Conservation (phyloP, 2,329 filamentous ascomycete species). For the Calonectria montana region DNA sequence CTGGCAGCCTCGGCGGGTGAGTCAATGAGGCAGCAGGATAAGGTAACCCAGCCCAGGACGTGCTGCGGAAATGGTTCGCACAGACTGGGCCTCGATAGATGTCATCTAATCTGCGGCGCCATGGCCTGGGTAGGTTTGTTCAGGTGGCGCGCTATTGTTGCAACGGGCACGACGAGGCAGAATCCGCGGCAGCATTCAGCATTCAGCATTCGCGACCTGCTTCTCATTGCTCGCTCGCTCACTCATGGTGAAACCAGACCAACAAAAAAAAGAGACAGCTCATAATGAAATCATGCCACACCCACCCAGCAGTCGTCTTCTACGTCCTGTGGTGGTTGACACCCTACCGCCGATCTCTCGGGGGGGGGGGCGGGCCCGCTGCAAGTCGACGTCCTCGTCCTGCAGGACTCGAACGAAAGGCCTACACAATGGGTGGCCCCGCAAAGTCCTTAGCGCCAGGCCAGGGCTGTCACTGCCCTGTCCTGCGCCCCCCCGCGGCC, state of each 20-base stretch:
- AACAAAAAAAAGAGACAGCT: too few species aligned
- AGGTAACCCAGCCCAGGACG: background rate
- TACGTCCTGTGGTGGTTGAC: background rate
- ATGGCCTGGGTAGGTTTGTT: background rate
- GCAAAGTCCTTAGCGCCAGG: background rate
- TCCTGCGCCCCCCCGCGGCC: background rate
- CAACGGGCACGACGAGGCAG: constrained; percentile 8
- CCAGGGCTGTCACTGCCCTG: background rate
- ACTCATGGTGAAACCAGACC: too few species aligned
- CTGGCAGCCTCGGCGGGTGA: background rate
- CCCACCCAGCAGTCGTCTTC: background rate
- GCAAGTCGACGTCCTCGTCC: background rate
- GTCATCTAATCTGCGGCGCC: background rate
- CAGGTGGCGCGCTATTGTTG: constrained; percentile 11
- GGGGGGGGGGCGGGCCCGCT: too few species aligned
- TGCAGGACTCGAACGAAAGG: background rate
- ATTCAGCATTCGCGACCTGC: background rate
- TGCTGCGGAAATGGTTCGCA: background rate
- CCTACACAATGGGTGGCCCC: background rate
- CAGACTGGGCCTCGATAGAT: background rate
- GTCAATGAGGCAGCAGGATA: background rate
- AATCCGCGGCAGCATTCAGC: background rate
- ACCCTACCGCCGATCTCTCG: background rate
- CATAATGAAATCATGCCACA: background rate
- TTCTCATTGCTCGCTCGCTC: too few species aligned